Conservation (phyloP, 208 protist species). For the Strigomonas culicis region DNA sequence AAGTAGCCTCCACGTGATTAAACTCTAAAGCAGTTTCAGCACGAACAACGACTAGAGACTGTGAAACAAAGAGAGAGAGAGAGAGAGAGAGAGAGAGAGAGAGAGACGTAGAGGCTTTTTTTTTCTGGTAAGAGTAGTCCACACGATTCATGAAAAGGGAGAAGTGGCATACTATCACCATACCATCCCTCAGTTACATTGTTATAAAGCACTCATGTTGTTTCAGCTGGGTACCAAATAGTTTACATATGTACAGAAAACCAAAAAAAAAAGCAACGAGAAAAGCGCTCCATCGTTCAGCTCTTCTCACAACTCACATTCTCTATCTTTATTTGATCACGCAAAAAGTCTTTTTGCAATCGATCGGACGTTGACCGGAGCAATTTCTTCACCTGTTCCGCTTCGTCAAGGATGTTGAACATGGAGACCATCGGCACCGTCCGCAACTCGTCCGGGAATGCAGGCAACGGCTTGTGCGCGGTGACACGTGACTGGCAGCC, state of each 20-base stretch:
- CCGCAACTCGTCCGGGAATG: background rate
- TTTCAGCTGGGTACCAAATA: background rate
- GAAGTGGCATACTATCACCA: too few species aligned
- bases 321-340: conserved; percentile 5
- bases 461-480: background rate
- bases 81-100: background rate
- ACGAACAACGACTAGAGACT: too few species aligned
- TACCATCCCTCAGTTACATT: too few species aligned
- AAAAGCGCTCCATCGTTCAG: conserved; percentile 4
- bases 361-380: background rate
- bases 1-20: too few species aligned
- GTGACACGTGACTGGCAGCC: background rate
- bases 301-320: background rate
- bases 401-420: background rate
- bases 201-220: too few species aligned
- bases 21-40: too few species aligned
- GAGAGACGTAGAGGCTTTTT: background rate
- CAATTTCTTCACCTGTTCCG: background rate
- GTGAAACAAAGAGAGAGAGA: background rate
- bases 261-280: conserved; percentile 12
- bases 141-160: too few species aligned
- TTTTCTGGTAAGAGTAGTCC: too few species aligned
- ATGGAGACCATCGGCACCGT: background rate
- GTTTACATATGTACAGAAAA: conserved; percentile 1
- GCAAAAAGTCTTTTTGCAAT: conserved; percentile 18